These are phyloP conservation scores for Globisporangium mamillatum DNA, from an alignment of 352 stramenopile species.

Conservation along the genomic window DNA sequence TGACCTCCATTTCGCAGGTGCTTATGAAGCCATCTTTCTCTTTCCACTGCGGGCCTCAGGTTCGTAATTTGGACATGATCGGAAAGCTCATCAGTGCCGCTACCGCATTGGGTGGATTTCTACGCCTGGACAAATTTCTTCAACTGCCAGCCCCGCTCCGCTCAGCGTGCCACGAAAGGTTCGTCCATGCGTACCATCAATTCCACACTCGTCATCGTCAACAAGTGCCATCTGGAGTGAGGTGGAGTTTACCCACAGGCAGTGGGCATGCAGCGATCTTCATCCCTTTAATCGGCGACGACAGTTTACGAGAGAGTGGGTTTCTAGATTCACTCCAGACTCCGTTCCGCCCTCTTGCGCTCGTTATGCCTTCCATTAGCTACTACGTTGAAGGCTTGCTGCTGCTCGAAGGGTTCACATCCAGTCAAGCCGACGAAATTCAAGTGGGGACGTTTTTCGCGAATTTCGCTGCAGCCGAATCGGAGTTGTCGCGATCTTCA, in stretches of 20 bases:
- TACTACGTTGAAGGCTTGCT: slow-evolving; percentile 32
- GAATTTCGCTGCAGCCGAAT: slow-evolving; percentile 17
- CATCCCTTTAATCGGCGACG: slow-evolving; percentile 20
- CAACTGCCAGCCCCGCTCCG: slow-evolving; percentile 1
- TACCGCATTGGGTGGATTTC: slow-evolving; percentile 5
- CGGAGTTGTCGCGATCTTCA: neutral
- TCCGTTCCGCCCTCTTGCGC: slow-evolving; percentile 29
- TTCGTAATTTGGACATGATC: slow-evolving; percentile 2
- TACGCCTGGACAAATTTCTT: slow-evolving; percentile 5
- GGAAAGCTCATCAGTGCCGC: slow-evolving; percentile 3
- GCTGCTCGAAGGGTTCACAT: slow-evolving; percentile 27
- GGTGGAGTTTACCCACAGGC: neutral
- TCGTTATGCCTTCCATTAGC: slow-evolving; percentile 21
- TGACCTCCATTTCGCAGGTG: slow-evolving; percentile 29
- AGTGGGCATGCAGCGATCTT: slow-evolving; percentile 22
- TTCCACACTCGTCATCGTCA: neutral
- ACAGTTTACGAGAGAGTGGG: slow-evolving; percentile 12
- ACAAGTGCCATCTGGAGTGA: neutral
- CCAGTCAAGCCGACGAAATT: slow-evolving; percentile 12
- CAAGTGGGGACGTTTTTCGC: slow-evolving; percentile 27
- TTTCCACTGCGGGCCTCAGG: slow-evolving; percentile 5
- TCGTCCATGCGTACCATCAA: slow-evolving; percentile 10
- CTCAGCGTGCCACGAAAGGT: slow-evolving; percentile 5
- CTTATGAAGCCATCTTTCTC: slow-evolving; percentile 21
- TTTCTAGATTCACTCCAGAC: slow-evolving; percentile 29